phyloP scores from a whole-genome alignment of 176 grass and related monocot species.

The Carex parvula region DNA sequence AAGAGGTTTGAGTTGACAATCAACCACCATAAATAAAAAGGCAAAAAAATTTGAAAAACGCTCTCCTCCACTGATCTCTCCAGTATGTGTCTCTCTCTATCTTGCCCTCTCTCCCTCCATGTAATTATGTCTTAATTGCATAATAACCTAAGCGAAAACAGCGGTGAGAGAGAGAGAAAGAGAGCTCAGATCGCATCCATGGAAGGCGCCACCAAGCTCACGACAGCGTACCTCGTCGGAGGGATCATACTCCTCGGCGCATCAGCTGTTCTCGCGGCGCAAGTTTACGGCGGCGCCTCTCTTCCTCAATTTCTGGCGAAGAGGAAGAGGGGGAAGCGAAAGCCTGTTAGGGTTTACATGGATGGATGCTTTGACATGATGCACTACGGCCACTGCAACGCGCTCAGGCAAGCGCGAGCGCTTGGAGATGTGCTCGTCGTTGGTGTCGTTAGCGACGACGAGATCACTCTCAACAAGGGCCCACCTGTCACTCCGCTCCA shows the following conservation, averaged over 20 bases:
- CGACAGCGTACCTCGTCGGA: constrained; percentile 52
- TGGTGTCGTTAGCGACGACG: constrained; percentile 62
- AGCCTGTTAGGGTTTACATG: constrained; percentile 86
- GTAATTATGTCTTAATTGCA: constrained; percentile 4
- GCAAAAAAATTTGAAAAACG: background rate
- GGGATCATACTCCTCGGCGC: constrained; percentile 62
- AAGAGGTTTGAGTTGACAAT: background rate
- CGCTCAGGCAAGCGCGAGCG: constrained; percentile 63
- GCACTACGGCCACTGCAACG: constrained; percentile 96
- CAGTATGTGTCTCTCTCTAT: background rate
- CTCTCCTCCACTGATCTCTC: constrained; percentile 16
- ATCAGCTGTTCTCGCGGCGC: constrained; percentile 35
- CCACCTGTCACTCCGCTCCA: constrained; percentile 70
- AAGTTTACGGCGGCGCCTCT: constrained; percentile 29
- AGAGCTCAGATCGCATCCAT: constrained; percentile 29
- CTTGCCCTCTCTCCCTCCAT: background rate
- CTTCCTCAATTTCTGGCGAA: constrained; percentile 12
- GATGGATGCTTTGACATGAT: constrained; percentile 99
- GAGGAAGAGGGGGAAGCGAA: constrained; percentile 23
- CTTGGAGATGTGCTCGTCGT: constrained; percentile 86
- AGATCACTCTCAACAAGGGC: constrained; percentile 86
- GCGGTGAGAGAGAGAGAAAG: background rate
- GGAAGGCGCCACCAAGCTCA: constrained; percentile 37
- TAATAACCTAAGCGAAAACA: background rate
- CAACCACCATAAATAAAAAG: background rate